Evolutionary conservation across 345 rosid species (phyloP).

Genomic region (Trapa bicornis): DNA sequence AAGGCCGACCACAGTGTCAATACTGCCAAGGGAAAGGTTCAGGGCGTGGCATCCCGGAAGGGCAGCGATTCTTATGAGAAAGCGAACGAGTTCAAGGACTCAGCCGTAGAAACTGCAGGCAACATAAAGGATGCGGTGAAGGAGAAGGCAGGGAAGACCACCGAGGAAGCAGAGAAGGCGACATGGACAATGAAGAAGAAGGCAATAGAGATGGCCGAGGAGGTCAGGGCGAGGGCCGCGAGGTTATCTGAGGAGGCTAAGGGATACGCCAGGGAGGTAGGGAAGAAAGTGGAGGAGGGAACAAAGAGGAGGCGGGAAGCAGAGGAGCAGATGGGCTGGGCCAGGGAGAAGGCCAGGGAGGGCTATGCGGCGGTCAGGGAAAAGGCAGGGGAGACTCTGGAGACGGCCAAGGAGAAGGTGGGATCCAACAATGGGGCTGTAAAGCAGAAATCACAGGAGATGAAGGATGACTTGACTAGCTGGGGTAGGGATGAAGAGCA

Average conservation of each 20-base stretch:
- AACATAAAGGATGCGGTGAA: slow-evolving; percentile 1
- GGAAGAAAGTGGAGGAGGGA: slow-evolving; percentile 9
- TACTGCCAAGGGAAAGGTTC: slow-evolving; percentile 18
- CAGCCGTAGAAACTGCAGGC: not conserved
- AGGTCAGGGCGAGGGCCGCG: slow-evolving; percentile 11
- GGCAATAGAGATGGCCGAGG: slow-evolving; percentile 14
- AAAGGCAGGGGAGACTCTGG: slow-evolving; percentile 14
- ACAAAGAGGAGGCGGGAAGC: slow-evolving; percentile 9
- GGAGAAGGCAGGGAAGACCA: slow-evolving; percentile 9
- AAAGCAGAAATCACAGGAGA: slow-evolving; percentile 12
- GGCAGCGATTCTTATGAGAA: slow-evolving; percentile 2
- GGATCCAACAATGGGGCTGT: slow-evolving; percentile 10
- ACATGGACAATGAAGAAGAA: slow-evolving; percentile 15
- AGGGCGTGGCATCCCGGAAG: not conserved
- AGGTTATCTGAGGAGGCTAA: slow-evolving; percentile 7
- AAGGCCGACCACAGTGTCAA: slow-evolving; percentile 14
- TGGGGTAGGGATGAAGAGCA: slow-evolving; percentile 17
- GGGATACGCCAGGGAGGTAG: slow-evolving; percentile 11
- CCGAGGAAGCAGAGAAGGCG: slow-evolving; percentile 13
- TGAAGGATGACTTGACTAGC: slow-evolving; percentile 4
- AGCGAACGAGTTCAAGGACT: slow-evolving; percentile 7
- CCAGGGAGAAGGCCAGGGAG: slow-evolving; percentile 21
- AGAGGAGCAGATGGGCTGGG: slow-evolving; percentile 20
- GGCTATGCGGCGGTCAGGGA: slow-evolving; percentile 20
- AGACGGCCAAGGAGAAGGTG: slow-evolving; percentile 10